Base-by-base conservation (phyloP, 805 yeast species). In the Starmerella davenportii region DNA sequence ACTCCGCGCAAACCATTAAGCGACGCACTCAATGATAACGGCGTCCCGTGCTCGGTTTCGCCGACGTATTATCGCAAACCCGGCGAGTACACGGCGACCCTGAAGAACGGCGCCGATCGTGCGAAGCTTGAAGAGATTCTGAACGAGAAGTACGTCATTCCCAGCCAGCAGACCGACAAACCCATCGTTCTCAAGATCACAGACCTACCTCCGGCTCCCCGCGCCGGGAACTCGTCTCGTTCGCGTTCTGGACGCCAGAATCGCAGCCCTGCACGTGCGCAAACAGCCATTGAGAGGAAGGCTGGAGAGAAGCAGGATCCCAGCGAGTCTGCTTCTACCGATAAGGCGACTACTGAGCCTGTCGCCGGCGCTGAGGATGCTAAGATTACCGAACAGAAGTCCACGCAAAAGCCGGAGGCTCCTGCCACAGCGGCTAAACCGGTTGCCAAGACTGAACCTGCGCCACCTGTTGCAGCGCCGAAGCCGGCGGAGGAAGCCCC, bases 51-150 rank as follows among this genome's bases (percentile, higher is more conserved):
- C 25, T n/a, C 15, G 7, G 35, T 32, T 15, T 20, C 25, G 25
- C 35, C 35, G 7, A 20, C 35, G 7, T 32, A 14, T 32, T 21
- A 9, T 21, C 35, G 35, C 23, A 19, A 16, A 32, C 35, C 35
- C 8, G 35, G 35, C 15, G 25, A 32, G 25, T 32, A 32, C 15
- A 32, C 23, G 8, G n/a, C 18, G 15, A n/a, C 23, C 5, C 15
- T 32, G 18, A 32, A 21, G 13, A 7, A 32, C 17, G 25, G 11
- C 15, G 25, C 7, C 25, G 16, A 32, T 5, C 23, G 23, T 32
- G 16, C 23, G 7, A 9, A 9, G 18, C 23, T 32, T n/a, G 25
- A 32, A 32, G 11, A 32, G 18, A 15, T 32, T 21, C 25, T 32
- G 15, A 21, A 13, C 18, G 35, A 32, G 9, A 32, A 32, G 17